These are phyloP conservation scores for Whalleya microplaca DNA, from an alignment of 2,329 filamentous ascomycete species.

Conservation along the genomic window DNA sequence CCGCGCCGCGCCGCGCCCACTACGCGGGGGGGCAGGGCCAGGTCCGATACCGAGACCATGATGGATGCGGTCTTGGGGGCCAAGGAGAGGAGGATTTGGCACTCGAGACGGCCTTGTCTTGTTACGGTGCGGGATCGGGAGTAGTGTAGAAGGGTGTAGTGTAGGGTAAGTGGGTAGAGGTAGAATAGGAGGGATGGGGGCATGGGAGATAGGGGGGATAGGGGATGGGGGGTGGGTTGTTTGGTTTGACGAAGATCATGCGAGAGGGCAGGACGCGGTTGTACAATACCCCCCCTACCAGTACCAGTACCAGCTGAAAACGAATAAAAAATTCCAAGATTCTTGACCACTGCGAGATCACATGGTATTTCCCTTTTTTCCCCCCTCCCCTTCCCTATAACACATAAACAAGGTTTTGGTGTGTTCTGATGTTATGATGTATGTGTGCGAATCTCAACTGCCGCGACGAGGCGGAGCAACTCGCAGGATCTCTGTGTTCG, in stretches of 20 bases:
- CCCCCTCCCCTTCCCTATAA: no score
- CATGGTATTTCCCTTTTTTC: no score
- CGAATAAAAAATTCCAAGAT: no score
- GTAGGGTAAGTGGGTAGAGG: no score
- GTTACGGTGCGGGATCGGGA: slow-evolving; percentile 55
- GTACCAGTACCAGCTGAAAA: not conserved
- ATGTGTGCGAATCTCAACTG: not conserved
- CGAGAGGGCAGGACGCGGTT: not conserved
- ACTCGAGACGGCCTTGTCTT: slow-evolving; percentile 60
- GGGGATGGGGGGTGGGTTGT: not conserved
- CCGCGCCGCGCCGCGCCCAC: no score
- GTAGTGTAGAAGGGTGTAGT: slow-evolving; percentile 1
- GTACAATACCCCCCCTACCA: slow-evolving; percentile 5
- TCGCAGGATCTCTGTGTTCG: not conserved
- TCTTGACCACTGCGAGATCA: no score
- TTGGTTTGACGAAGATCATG: not conserved
- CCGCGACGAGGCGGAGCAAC: no score
- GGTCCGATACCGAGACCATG: slow-evolving; percentile 60
- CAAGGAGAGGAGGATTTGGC: slow-evolving; percentile 67
- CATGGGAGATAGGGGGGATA: not conserved
- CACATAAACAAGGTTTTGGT: not conserved
- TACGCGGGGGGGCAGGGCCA: slow-evolving; percentile 19
- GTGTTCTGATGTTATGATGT: not conserved
- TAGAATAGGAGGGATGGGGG: not conserved
- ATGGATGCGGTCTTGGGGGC: slow-evolving; percentile 62